phyloP scores from a whole-genome alignment of 768 basidiomycete species.

The Leccinum fibrillosum region DNA sequence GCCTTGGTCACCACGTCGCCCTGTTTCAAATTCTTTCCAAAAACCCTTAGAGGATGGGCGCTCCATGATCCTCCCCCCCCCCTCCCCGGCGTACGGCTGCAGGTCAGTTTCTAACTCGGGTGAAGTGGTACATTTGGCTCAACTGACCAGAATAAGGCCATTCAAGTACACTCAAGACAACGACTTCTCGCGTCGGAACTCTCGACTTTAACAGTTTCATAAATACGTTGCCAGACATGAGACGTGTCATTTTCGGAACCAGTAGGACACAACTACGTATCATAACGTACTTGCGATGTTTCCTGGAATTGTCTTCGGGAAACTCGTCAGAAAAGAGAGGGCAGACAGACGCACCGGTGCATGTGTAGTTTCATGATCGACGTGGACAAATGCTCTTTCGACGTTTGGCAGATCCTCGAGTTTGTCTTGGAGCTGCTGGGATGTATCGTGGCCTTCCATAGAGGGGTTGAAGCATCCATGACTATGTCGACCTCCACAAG shows the following conservation, averaged over 20 bases:
- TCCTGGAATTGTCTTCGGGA: conserved; percentile 27
- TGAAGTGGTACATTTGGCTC: conserved; percentile 31
- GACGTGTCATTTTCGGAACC: not conserved
- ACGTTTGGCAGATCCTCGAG: conserved; percentile 88
- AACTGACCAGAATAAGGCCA: too few species aligned
- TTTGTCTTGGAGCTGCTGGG: conserved; percentile 82
- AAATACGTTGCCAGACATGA: not conserved
- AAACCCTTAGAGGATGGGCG: conserved; percentile 44
- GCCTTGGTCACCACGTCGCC: conserved; percentile 86
- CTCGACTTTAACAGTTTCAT: too few species aligned
- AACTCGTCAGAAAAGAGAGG: not conserved
- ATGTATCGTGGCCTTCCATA: conserved; percentile 89
- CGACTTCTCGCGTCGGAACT: too few species aligned
- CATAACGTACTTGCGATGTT: conserved; percentile 40
- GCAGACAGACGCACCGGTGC: conserved; percentile 41
- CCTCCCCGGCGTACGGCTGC: conserved; percentile 54
- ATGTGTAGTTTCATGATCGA: conserved; percentile 93
- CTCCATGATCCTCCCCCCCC: too few species aligned
- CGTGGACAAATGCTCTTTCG: conserved; percentile 91
- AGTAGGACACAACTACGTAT: not conserved
- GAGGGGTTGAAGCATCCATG: conserved; percentile 82
- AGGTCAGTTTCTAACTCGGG: conserved; percentile 43
- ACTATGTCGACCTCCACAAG: conserved; percentile 97
- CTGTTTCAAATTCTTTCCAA: conserved; percentile 60
- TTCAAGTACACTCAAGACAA: too few species aligned